Evolutionary conservation across 1,139 yeast genomes (phyloP).

Genomic region (Hansenula anomala): DNA sequence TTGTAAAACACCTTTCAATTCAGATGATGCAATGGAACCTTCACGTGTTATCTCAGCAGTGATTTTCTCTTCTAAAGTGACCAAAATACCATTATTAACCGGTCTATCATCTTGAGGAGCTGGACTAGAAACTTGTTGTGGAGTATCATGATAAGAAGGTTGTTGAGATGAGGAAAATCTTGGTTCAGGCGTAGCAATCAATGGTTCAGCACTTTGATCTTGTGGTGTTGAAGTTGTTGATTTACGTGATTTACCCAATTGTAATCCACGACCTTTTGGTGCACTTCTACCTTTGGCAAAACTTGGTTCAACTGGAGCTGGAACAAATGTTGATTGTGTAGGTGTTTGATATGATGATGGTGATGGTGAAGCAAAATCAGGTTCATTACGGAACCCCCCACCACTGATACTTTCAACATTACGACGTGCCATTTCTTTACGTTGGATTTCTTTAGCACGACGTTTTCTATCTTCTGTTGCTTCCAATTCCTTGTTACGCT

Average conservation of each 20-base stretch:
- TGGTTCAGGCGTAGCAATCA: conserved; percentile 28
- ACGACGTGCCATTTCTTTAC: conserved; percentile 49
- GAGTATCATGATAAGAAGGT: conserved; percentile 16
- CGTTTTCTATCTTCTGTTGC: conserved; percentile 97
- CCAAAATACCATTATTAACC: conserved; percentile 70
- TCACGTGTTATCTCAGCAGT: conserved; percentile 79
- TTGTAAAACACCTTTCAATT: conserved; percentile 88
- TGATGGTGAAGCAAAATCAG: conserved; percentile 1
- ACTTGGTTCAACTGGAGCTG: conserved; percentile 30
- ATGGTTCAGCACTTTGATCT: conserved; percentile 38
- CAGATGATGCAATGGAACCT: conserved; percentile 70
- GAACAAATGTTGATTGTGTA: conserved; percentile 27
- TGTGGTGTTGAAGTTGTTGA: conserved; percentile 28
- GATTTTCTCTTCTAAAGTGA: conserved; percentile 73
- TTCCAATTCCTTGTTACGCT: conserved; percentile 92
- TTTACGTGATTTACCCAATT: conserved; percentile 56
- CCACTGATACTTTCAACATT: neutral
- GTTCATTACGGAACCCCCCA: too few species aligned
- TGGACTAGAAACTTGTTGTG: conserved; percentile 9
- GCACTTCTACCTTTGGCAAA: conserved; percentile 31
- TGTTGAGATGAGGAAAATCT: conserved; percentile 10
- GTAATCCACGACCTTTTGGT: conserved; percentile 71
- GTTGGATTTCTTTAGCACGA: conserved; percentile 91
- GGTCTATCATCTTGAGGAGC: conserved; percentile 24
- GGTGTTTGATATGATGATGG: conserved; percentile 6